Base-by-base conservation (phyloP, 495 filamentous ascomycete species). In the Xeromyces bisporus region DNA sequence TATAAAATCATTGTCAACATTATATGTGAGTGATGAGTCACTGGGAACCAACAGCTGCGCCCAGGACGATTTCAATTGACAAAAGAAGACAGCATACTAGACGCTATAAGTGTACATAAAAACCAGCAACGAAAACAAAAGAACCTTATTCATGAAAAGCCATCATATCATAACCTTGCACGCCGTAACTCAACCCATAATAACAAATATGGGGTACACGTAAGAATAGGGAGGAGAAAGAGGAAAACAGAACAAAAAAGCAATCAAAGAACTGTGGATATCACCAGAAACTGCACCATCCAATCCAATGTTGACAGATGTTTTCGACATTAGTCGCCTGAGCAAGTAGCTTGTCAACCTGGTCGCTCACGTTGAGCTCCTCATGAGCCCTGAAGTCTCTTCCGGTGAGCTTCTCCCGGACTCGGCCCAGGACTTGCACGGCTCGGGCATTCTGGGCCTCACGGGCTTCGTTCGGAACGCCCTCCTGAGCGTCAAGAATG, bases 311-410 rank as follows among this genome's bases (percentile, higher is more conserved):
- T 59, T 94, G 89, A 48, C 91, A 96, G 35, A 99, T 65, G 56
- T 96, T 96, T 64, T 96, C 91, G 27, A 94, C 63, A 42, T 82
- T 94, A 4, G 89, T 96, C 12, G 91, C 91, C 56, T 99, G 87
- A 20, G 75, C 75, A 37, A 96, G 77, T 43, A 96, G 56, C 54
- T 86, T 87, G 48, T 93, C 85, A 2, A 99, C 91, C 52, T 96
- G 91, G 23, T 75, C 69, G 11, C 77, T 75, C n/a, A 91, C 73
- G 31, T 69, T 74, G 34, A 99, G 64, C 55, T 94, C 89, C 38
- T 86, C 81, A 23, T 41, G 48, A 5, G 52, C 54, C 44, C 62
- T 67, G 53, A 79, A 79, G 44, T 79, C 74, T 8, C 60, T 46
- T 14, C 74, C 74, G 3, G 85, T 94, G 38, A 99, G 60, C 61